These are phyloP conservation scores for Bolboschoenoplectus hybrid DNA, from an alignment of 202 grass and related monocot genomes.

Conservation along the genomic window DNA sequence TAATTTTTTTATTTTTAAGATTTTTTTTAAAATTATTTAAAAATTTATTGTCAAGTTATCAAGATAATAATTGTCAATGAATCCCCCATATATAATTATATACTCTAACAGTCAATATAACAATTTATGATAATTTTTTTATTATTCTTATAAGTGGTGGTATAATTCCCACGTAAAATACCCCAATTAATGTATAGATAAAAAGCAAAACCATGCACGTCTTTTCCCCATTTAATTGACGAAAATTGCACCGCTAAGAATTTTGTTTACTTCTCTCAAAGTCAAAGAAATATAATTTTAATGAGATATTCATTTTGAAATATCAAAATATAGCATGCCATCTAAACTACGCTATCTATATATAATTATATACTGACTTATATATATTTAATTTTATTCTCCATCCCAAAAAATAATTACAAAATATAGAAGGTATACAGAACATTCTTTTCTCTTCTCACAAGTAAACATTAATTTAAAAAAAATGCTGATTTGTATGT, in stretches of 20 bases:
- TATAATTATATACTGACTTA: not conserved
- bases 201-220: not conserved
- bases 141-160: not conserved
- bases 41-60: too few species aligned
- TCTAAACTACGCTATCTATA: not conserved
- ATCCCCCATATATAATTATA: not conserved
- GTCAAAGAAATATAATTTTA: not conserved
- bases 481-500: not conserved
- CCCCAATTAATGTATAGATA: not conserved
- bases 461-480: not conserved
- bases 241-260: not conserved
- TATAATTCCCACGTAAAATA: not conserved
- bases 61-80: too few species aligned
- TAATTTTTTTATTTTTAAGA: too few species aligned
- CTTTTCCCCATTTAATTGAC: slow-evolving; percentile 11
- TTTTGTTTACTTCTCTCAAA: not conserved
- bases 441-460: slow-evolving; percentile 31
- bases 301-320: not conserved
- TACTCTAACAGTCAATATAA: not conserved
- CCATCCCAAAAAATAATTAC: not conserved
- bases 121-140: not conserved
- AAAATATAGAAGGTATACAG: not conserved
- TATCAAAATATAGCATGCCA: not conserved
- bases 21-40: too few species aligned
- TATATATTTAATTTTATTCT: not conserved